Conservation (phyloP, 1,284 basidiomycete species). For the Sphaerobolus stellatus region DNA sequence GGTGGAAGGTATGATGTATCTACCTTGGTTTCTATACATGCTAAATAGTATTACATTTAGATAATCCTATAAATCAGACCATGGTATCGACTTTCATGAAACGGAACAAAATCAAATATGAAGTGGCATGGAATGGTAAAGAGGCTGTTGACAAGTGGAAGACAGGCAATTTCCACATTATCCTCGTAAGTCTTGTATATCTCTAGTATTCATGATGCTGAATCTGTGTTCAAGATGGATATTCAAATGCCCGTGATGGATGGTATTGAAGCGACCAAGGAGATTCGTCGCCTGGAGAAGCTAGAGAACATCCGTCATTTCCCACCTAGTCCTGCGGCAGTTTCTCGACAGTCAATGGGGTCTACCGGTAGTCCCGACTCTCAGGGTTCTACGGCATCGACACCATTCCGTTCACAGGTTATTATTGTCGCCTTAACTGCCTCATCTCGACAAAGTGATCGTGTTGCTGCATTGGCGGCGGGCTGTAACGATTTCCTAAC, state of each 20-base stretch:
- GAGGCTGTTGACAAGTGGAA: conserved; percentile 98
- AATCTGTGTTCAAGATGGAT: conserved; percentile 76
- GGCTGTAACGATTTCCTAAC: conserved; percentile 99
- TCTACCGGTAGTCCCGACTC: conserved; percentile 37
- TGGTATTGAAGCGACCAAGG: conserved; percentile 95
- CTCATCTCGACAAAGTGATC: conserved; percentile 88
- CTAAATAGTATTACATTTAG: conserved; percentile 42
- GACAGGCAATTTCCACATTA: conserved; percentile 92
- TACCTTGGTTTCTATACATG: not conserved
- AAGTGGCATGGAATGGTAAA: conserved; percentile 91
- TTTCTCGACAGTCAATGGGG: conserved; percentile 43
- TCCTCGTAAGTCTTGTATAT: conserved; percentile 64
- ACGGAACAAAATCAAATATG: conserved; percentile 94
- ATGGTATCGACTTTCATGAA: conserved; percentile 96
- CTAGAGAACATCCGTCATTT: conserved; percentile 67
- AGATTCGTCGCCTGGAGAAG: conserved; percentile 88
- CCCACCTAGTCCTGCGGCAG: conserved; percentile 59
- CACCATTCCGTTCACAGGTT: conserved; percentile 88
- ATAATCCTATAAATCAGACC: conserved; percentile 98
- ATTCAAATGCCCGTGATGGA: conserved; percentile 99
- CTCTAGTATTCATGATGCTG: conserved; percentile 11
- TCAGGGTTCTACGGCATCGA: conserved; percentile 41
- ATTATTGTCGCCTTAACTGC: conserved; percentile 99
- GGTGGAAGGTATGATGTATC: conserved; percentile 74
- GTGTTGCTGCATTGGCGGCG: conserved; percentile 93